Percentiles rank a stretch among this genome's conserved stretches.
Evolutionary conservation across 1,284 basidiomycete species (phyloP).

Genomic region (Boletus albobrunnescens): DNA sequence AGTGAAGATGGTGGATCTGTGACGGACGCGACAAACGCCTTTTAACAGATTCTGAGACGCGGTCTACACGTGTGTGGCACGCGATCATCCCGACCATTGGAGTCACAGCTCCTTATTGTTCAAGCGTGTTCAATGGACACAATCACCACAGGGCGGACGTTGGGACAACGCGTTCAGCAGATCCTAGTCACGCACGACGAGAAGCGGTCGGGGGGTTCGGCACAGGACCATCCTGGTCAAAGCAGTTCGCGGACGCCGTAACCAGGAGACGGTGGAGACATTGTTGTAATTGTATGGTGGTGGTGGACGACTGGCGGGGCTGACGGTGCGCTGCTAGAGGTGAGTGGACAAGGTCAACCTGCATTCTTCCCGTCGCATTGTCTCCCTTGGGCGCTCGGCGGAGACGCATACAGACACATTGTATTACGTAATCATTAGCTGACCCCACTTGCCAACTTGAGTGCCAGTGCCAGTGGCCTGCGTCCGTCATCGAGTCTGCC

Average conservation of each 20-base stretch:
- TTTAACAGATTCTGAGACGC: constrained; percentile 34
- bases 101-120: constrained; percentile 12
- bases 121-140: constrained; percentile 9
- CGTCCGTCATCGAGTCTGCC: no score
- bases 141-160: not conserved
- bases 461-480: no score
- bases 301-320: not conserved
- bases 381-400: not conserved
- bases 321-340: not conserved
- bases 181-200: constrained; percentile 2
- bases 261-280: not conserved
- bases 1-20: constrained; percentile 7
- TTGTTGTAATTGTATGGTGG: not conserved
- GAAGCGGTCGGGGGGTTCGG: not conserved
- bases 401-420: not conserved
- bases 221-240: constrained; percentile 5
- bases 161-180: constrained; percentile 14
- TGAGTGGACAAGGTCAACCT: constrained; percentile 2
- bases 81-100: constrained; percentile 28
- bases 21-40: constrained; percentile 13
- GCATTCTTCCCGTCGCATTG: not conserved
- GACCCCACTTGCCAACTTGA: no score
- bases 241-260: not conserved
- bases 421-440: constrained; percentile 1
- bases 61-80: constrained; percentile 33